Evolutionary conservation across 2,329 filamentous ascomycete species (phyloP).

Genomic region (Alternaria dauci): DNA sequence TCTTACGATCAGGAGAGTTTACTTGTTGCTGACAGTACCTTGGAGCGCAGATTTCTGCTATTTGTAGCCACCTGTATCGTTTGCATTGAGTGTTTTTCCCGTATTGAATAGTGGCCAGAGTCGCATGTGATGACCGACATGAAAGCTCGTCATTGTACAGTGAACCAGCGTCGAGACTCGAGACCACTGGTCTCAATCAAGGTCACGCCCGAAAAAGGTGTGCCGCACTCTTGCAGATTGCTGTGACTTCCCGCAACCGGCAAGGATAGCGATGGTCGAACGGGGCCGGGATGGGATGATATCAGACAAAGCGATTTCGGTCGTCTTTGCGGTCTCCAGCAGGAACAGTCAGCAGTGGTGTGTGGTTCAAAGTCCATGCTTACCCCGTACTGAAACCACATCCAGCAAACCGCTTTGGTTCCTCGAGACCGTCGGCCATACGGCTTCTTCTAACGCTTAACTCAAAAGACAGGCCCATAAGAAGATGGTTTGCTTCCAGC

Average conservation of each 20-base stretch:
- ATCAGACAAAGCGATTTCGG: background rate
- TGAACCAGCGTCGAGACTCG: background rate
- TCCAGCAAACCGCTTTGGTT: background rate
- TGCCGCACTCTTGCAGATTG: slow-evolving; percentile 2
- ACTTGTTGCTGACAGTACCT: background rate
- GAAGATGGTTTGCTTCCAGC: slow-evolving; percentile 7
- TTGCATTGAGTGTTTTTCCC: background rate
- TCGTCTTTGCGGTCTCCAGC: background rate
- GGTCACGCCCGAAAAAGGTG: background rate
- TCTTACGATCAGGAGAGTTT: background rate
- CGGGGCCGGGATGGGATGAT: background rate
- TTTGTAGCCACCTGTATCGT: background rate
- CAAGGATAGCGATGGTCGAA: background rate
- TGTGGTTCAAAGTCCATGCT: slow-evolving; percentile 4
- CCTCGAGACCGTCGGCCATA: background rate
- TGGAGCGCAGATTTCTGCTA: background rate
- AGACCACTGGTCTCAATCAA: slow-evolving; percentile 1
- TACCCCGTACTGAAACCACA: background rate
- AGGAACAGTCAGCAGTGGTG: background rate
- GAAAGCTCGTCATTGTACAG: slow-evolving; percentile 1
- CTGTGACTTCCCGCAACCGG: background rate
- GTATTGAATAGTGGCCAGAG: background rate
- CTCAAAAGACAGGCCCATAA: too few relatives aligned
- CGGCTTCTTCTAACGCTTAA: background rate
- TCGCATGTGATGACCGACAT: background rate